Evolutionary conservation across 495 filamentous ascomycete genomes (phyloP).

Genomic region (Penicillium diatomitis): DNA sequence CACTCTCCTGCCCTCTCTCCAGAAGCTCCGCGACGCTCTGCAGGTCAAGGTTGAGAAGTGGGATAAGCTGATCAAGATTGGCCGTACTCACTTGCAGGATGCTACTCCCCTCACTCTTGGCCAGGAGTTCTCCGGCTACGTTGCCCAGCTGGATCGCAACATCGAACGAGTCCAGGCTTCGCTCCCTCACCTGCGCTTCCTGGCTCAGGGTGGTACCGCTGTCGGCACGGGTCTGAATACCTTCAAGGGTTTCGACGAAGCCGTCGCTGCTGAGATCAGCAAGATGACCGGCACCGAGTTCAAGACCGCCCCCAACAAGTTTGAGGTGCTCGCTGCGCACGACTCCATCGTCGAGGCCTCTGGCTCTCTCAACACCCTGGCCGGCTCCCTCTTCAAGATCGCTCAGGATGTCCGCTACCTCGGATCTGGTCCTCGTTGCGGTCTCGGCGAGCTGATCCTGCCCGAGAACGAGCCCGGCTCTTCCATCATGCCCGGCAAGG

Average conservation of each 20-base stretch:
- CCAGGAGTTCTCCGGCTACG: conserved; percentile 97
- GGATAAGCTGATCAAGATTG: conserved; percentile 94
- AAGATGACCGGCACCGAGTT: conserved; percentile 90
- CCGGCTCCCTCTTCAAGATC: conserved; percentile 91
- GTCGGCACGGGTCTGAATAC: conserved; percentile 98
- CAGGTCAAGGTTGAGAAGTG: conserved; percentile 88
- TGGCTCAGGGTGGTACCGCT: conserved; percentile 94
- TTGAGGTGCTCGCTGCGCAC: conserved; percentile 95
- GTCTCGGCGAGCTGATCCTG: conserved; percentile 81
- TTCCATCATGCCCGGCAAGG: conserved; percentile 98
- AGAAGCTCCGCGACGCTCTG: conserved; percentile 69
- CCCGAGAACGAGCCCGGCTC: conserved; percentile 97
- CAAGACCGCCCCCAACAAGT: conserved; percentile 97
- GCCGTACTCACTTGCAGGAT: conserved; percentile 94
- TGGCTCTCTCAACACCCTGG: conserved; percentile 88
- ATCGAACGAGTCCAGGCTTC: conserved; percentile 77
- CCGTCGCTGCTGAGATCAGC: conserved; percentile 77
- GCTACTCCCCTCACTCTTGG: conserved; percentile 92
- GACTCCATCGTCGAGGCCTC: conserved; percentile 92
- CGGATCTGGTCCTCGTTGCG: conserved; percentile 90
- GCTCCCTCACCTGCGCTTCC: conserved; percentile 72
- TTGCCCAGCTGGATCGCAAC: conserved; percentile 83
- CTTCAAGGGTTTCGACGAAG: conserved; percentile 90
- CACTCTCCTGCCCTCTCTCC: conserved; percentile 72
- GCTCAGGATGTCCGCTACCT: conserved; percentile 97